Base-by-base conservation (phyloP, 805 yeast genomes). In the Kuraishia capsulata region DNA sequence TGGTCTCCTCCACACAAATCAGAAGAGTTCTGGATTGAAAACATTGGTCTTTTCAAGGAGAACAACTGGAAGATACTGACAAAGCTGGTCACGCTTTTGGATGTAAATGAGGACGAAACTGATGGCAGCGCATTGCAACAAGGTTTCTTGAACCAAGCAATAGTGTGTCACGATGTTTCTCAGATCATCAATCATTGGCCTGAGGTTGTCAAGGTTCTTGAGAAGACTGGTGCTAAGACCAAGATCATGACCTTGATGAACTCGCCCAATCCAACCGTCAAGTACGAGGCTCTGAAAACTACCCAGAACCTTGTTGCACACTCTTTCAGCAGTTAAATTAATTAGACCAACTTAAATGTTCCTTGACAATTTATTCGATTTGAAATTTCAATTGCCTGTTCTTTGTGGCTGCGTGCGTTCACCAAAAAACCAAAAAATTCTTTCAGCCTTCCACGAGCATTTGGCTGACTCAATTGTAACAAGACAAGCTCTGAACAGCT, bases 1-100 rank as follows among this genome's bases (percentile, higher is more conserved):
- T 86, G 95, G 82, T 81, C 95, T 3, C 97, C 98, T 38, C 88
- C 95, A 18, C 98, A 92, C 62, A 76, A 78, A 51, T 83, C 86
- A 36, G 77, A 75, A 38, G 87, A 85, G 39, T 92, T 92, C 59
- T 92, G 97, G 96, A 69, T 78, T 43, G 92, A 87, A 44, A 88
- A 92, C 56, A 67, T 81, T 25, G 69, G 61, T 37, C 71, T 74
- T 47, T 92, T 92, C 68, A 84, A 81, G 59, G 84, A 80, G 33
- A 73, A 78, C 40, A 76, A 81, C 57, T 90, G 82, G 77, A 80
- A 78, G 52, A 59, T 81, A 30, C 73, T 86, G 46, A 78, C 73
- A 56, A 67, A 71, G 49, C 67, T 92, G 45, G 61, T 83, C 36
- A 61, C 59, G 6, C 57, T 81, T 32, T 65, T 84, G 51, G 57